phyloP scores from a whole-genome alignment of 805 yeast species.

The Isabelozyma pseudorhagii region DNA sequence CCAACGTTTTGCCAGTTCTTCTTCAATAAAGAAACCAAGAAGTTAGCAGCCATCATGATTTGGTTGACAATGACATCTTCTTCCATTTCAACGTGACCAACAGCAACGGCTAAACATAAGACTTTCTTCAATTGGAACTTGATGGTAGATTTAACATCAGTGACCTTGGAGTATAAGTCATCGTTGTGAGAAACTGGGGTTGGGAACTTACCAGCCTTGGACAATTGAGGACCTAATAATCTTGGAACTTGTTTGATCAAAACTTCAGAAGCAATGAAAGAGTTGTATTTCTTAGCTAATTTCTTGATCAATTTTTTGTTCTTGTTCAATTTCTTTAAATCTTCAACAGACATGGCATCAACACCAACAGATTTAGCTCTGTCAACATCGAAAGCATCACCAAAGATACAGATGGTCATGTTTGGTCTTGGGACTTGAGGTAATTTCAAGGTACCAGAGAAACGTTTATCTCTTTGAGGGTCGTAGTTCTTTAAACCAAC shows the following conservation, averaged over 20 bases:
- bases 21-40: conserved; percentile 98
- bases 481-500: conserved; percentile 99
- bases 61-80: conserved; percentile 95
- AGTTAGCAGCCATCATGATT: conserved; percentile 98
- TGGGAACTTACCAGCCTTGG: conserved; percentile 99
- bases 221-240: conserved; percentile 99
- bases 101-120: conserved; percentile 98
- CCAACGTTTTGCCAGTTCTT: conserved; percentile 99
- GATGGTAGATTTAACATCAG: conserved; percentile 98
- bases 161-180: conserved; percentile 93
- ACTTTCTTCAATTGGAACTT: conserved; percentile 99
- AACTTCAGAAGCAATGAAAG: conserved; percentile 98
- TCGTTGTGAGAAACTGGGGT: conserved; percentile 99
- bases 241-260: conserved; percentile 99
- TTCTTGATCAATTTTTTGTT: conserved; percentile 99
- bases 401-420: conserved; percentile 99
- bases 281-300: conserved; percentile 99
- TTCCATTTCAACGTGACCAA: conserved; percentile 99
- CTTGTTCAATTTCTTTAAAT: conserved; percentile 99
- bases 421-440: conserved; percentile 99
- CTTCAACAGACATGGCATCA: conserved; percentile 99
- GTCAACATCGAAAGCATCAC: conserved; percentile 99
- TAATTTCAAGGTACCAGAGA: conserved; percentile 98
- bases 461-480: conserved; percentile 99
- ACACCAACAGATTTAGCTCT: conserved; percentile 99